Base-by-base conservation (phyloP, 805 yeast genomes). In the Vanderwaltozyma yarrowii region DNA sequence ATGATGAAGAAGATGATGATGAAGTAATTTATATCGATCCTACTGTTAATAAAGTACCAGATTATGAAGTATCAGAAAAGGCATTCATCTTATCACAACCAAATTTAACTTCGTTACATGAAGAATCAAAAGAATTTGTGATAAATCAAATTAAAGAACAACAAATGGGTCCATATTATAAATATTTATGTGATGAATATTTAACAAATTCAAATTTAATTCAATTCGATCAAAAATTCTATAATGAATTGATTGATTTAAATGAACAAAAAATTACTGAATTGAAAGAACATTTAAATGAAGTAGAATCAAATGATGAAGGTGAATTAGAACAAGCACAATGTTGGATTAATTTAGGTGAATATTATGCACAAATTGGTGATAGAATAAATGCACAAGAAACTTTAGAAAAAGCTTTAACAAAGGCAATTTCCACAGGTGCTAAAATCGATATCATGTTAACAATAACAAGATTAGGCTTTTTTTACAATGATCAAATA, bases 381-480 rank as follows among this genome's bases (percentile, higher is more conserved):
- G 96, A 89, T 60, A 73, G 76, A 45, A 63, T 67, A 25, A 79
- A 81, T 49, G 89, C 95, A 7, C 63, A 73, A 30, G 62, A 67
- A 25, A 76, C 85, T 1, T 70, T 83, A 50, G 71, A 76, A 42
- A 80, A 78, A 52, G 87, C 95, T 2, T 68, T 78, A 42, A 87
- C 80, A 35, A 65, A 80, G 48, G 78, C 95, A 0, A 89, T 89
- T 29, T 79, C 89, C 21, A 75, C 94, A 0, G 97, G 97, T 5
- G 69, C 84, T 25, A 89, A 89, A 60, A 89, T 92, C 54, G 98
- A 92, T 58, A 73, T 87, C 36, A 66, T 76, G 42, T 71, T 92
- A 52, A 77, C 95, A 11, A 76, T 89, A 45, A 72, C 87, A 12
- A 76, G 97, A 59, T 61, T 92, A 39, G 96, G 94, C n/a, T 79